Evolutionary conservation across 208 protist species (phyloP).

Genomic region (Phytomonas francai): DNA sequence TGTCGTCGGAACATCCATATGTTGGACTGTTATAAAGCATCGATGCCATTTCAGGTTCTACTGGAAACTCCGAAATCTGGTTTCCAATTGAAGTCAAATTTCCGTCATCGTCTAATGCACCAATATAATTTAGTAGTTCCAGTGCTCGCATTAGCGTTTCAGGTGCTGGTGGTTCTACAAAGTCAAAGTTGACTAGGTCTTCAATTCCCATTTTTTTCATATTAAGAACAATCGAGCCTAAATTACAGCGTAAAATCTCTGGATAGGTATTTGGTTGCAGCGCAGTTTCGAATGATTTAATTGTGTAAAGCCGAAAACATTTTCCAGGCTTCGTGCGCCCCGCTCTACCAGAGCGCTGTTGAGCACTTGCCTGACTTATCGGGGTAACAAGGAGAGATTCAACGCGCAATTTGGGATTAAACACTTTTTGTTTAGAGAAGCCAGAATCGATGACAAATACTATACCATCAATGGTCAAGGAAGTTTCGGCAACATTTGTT

Average conservation of each 20-base stretch:
- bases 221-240: constrained; percentile 94
- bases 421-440: constrained; percentile 97
- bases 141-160: constrained; percentile 93
- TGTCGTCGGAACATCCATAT: constrained; percentile 93
- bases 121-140: constrained; percentile 93
- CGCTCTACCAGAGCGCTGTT: constrained; percentile 93
- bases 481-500: constrained; percentile 99
- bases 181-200: constrained; percentile 96
- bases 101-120: constrained; percentile 96
- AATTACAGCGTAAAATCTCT: constrained; percentile 97
- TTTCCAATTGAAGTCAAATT: constrained; percentile 93
- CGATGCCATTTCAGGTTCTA: constrained; percentile 96
- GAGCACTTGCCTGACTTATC: constrained; percentile 95
- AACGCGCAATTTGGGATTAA: constrained; percentile 96
- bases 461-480: constrained; percentile 99
- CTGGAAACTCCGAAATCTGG: constrained; percentile 97
- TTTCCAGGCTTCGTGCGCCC: constrained; percentile 95
- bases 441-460: constrained; percentile 98
- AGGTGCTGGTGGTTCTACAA: constrained; percentile 96
- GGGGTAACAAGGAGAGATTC: constrained; percentile 96
- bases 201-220: constrained; percentile 98
- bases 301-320: constrained; percentile 96
- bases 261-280: constrained; percentile 91
- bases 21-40: constrained; percentile 94
- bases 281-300: constrained; percentile 93